Base-by-base conservation (phyloP, 441 rosid genomes). In the Daphne laureola region DNA sequence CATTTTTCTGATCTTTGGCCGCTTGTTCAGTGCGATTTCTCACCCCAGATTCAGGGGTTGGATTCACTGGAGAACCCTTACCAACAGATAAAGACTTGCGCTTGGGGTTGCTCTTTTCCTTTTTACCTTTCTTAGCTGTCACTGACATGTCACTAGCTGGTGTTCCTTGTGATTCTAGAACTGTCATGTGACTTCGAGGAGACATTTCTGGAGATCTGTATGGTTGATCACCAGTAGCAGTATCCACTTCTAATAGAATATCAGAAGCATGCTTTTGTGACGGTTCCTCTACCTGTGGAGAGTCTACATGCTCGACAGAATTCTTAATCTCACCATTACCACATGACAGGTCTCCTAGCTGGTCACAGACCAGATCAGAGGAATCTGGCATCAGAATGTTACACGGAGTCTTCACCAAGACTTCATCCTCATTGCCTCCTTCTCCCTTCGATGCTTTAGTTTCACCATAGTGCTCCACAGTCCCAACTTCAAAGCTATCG, bases 101-200 rank as follows among this genome's bases (percentile, higher is more conserved):
- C 73, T 80, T 86, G 26, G 78, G 78, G 62, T 54, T 68, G 55
- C 78, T 76, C 71, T 78, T 86, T 9, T 73, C 79, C 0, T 71
- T 42, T 70, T 64, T 79, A 42, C 49, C 78, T 62, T 63, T 85
- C 61, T 73, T 76, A 48, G 76, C 67, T 57, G 69, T 81, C 17
- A 73, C 79, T 2, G 96, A 87, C 44, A 73, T 73, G 71, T 87
- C 83, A 67, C 96, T 87, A 40, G 83, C 79, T 14, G 99, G 97
- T 15, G 99, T 87, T 73, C 86, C 89, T 52, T 80, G 92, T 45
- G 95, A 83, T 44, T 87, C 99, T 1, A 78, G 77, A 51, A 82
- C 59, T 38, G 90, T 80, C 47, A 75, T 65, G 17, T 71, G 93
- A 71, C 87, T 78, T 64, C 72, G 70, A 14, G 95, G 86, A 52